Conservation (phyloP, 176 grass and related monocot species). For the Oropetium thomaeum region DNA sequence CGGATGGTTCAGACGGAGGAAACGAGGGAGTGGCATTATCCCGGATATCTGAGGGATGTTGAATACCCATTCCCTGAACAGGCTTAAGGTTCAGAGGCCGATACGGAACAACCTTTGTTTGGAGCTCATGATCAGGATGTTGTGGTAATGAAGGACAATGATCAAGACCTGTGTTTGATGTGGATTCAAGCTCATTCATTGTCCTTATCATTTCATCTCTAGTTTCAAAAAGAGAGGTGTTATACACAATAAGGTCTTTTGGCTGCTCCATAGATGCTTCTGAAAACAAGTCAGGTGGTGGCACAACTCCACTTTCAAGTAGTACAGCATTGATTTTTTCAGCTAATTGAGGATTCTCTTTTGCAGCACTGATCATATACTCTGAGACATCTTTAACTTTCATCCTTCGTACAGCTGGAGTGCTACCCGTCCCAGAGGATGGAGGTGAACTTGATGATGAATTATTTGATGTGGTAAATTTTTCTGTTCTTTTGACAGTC, state of each 20-base stretch:
- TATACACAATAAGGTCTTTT: conserved; percentile 60
- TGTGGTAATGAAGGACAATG: conserved; percentile 49
- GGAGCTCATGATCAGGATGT: conserved; percentile 40
- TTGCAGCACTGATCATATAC: conserved; percentile 99
- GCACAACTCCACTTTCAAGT: conserved; percentile 91
- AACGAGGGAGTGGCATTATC: conserved; percentile 9
- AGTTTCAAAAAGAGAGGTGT: conserved; percentile 55
- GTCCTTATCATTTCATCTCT: conserved; percentile 59
- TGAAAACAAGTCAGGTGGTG: conserved; percentile 89
- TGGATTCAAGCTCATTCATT: conserved; percentile 51
- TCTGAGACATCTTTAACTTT: conserved; percentile 97
- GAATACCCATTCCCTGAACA: conserved; percentile 52
- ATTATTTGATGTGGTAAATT: conserved; percentile 31
- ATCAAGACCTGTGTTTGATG: conserved; percentile 17
- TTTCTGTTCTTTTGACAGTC: conserved; percentile 41
- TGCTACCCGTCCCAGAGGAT: conserved; percentile 32
- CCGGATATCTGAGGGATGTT: conserved; percentile 20
- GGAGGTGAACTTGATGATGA: conserved; percentile 44
- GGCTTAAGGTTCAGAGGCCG: conserved; percentile 50
- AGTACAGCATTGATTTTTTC: conserved; percentile 94
- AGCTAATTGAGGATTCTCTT: conserved; percentile 93
- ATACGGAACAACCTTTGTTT: conserved; percentile 44
- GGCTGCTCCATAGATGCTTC: conserved; percentile 66
- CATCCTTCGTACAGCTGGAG: conserved; percentile 63
- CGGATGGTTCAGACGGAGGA: conserved; percentile 34